phyloP scores from a whole-genome alignment of 441 rosid genomes.

The Kokia cookei region DNA sequence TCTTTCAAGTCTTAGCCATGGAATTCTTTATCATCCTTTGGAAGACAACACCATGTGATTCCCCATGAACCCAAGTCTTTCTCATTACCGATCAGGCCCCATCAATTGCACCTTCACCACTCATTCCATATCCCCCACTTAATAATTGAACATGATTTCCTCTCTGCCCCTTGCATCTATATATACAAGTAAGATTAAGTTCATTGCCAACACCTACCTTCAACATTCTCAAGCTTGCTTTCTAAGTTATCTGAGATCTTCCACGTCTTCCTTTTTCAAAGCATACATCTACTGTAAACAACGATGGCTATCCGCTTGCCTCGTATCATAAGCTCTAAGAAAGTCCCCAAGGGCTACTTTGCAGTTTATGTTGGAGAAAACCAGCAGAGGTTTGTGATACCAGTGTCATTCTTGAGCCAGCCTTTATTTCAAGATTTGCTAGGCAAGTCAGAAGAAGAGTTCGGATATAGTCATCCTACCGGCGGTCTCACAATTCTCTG shows the following conservation, averaged over 20 bases:
- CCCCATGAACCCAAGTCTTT: not conserved
- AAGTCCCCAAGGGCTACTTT: constrained; percentile 39
- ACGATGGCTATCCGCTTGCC: constrained; percentile 12
- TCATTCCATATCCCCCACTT: not conserved
- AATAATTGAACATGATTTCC: not conserved
- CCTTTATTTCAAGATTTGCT: not conserved
- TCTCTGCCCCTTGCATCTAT: not conserved
- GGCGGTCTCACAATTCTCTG: constrained; percentile 26
- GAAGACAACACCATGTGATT: constrained; percentile 5
- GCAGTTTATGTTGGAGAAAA: constrained; percentile 48
- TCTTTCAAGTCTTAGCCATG: not conserved
- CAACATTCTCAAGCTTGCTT: not conserved
- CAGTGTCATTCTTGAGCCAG: not conserved
- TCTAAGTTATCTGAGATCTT: not conserved
- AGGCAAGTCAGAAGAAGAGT: constrained; percentile 20
- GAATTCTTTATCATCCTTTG: not conserved
- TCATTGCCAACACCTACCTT: not conserved
- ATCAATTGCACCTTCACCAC: not conserved
- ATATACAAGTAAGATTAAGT: not conserved
- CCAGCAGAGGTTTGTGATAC: constrained; percentile 11
- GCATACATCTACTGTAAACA: not conserved
- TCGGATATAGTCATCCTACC: constrained; percentile 21
- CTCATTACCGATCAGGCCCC: not conserved
- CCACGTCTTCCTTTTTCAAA: not conserved
- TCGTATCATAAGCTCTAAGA: constrained; percentile 9